phyloP scores from a whole-genome alignment of 441 rosid genomes.

The Eruca vesicaria region DNA sequence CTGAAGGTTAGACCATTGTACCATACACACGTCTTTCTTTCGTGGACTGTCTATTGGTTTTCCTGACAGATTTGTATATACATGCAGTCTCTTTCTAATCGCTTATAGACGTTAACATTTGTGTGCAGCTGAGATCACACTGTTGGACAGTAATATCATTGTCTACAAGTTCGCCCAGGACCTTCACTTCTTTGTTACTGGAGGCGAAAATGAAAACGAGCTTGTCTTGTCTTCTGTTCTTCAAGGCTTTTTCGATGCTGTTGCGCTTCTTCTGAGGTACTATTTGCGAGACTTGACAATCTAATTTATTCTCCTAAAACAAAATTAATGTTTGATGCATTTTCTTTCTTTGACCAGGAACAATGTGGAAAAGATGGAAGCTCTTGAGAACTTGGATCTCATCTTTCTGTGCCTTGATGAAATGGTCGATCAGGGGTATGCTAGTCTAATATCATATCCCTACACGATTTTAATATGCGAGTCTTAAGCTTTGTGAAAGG shows the following conservation, averaged over 20 bases:
- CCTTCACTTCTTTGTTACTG: slow-evolving; percentile 89
- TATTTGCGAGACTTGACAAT: neutral
- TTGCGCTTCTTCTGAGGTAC: slow-evolving; percentile 85
- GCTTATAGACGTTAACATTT: slow-evolving; percentile 6
- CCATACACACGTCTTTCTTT: neutral
- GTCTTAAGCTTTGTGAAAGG: neutral
- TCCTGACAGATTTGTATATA: neutral
- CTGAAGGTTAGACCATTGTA: slow-evolving; percentile 61
- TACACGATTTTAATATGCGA: no score
- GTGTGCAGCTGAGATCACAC: slow-evolving; percentile 77
- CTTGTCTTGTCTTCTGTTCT: slow-evolving; percentile 77
- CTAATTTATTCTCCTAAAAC: neutral
- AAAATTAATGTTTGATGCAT: neutral
- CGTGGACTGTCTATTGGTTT: neutral
- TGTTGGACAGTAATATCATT: slow-evolving; percentile 66
- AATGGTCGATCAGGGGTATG: slow-evolving; percentile 87
- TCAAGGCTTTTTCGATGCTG: slow-evolving; percentile 87
- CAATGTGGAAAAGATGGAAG: slow-evolving; percentile 86
- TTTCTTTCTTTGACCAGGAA: slow-evolving; percentile 40
- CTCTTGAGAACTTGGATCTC: slow-evolving; percentile 87
- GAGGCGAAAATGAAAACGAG: slow-evolving; percentile 89
- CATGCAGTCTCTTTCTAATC: neutral
- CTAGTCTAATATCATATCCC: neutral
- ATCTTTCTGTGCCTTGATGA: slow-evolving; percentile 85
- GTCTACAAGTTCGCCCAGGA: slow-evolving; percentile 89